Evolutionary conservation across 768 basidiomycete species (phyloP), one percentile per base, ranked within the genome.

Genomic region (Filobasidium floriforme): DNA sequence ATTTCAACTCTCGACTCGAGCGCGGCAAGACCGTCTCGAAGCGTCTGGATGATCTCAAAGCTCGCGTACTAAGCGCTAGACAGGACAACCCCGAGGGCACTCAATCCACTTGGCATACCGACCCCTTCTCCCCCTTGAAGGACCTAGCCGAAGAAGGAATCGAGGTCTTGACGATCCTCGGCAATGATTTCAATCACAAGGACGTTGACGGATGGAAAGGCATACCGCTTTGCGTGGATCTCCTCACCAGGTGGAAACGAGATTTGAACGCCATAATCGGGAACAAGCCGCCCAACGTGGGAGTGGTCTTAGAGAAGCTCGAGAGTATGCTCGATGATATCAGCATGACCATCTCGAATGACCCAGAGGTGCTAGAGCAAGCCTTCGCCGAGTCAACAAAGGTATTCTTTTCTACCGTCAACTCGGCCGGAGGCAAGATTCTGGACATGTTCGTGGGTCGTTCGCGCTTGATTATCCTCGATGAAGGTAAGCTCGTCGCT

Each of bases 1-100:
- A 60, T 19, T 60, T 60, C 18, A 29, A 60, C 18, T 19, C 29
- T 40, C 59, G 59, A 9, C n/a, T 60, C 32, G 28, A 60, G n/a
- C 28, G 59, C 5, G 18, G 7, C 19, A 37, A 41, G n/a, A 41
- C 1, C 24, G 18, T 41, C 26, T 22, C 28, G 18, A 26, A 43
- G 18, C 29, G 29, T 11, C n/a, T 32, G 41, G n/a, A 37, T 5
- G 29, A 37, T 37, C 18, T 60, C 5, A 37, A 60, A 29, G 1
- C 46, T 15, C 15, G 46, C 18, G 18, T 49, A 18, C 15, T 15
- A 6, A 49, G 14, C 18, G 22, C 22, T 15, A 22, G 18, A 5
- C 18, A 49, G 46, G 46, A 49, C 11, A 32, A 43, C 26, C 12
- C 59, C n/a, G 5, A 4, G 29, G 41, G 37, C 14, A 11, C 40